These are phyloP conservation scores for Perkinsus chesapeaki DNA, from an alignment of 169 alveolate species.

Conservation along the genomic window DNA sequence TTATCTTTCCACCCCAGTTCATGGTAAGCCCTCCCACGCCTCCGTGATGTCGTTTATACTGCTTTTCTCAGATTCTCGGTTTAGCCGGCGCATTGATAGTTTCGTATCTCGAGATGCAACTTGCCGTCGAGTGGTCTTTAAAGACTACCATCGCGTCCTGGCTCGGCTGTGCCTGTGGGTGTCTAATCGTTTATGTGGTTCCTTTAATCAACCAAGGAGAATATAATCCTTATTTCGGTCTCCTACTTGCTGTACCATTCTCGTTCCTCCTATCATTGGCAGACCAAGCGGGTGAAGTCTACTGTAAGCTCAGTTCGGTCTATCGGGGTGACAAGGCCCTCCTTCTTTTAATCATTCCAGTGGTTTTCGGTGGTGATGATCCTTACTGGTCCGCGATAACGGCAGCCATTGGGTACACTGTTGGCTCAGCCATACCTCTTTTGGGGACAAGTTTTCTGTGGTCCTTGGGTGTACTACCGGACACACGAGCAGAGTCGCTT, in stretches of 20 bases:
- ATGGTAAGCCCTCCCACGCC: not conserved
- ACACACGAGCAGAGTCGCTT: not conserved
- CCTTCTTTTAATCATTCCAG: not conserved
- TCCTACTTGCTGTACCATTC: not conserved
- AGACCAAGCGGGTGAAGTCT: not conserved
- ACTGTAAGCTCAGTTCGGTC: not conserved
- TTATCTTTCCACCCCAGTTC: not conserved
- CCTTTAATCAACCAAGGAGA: not conserved
- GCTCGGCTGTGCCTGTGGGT: not conserved
- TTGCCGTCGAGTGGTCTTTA: not conserved
- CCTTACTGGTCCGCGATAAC: not conserved
- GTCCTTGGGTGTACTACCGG: not conserved
- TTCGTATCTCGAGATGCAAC: not conserved
- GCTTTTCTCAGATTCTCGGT: not conserved
- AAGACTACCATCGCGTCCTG: not conserved
- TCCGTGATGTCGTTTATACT: not conserved
- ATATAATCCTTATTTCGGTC: not conserved
- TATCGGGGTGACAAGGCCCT: not conserved
- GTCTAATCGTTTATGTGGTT: not conserved
- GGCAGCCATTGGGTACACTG: not conserved
- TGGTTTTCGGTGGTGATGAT: not conserved
- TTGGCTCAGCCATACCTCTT: not conserved
- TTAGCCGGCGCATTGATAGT: not conserved
- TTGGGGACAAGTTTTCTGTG: not conserved
- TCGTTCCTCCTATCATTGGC: not conserved